Conservation (phyloP, 495 filamentous ascomycete genomes). For the Hyphodiscus hymeniophilus region DNA sequence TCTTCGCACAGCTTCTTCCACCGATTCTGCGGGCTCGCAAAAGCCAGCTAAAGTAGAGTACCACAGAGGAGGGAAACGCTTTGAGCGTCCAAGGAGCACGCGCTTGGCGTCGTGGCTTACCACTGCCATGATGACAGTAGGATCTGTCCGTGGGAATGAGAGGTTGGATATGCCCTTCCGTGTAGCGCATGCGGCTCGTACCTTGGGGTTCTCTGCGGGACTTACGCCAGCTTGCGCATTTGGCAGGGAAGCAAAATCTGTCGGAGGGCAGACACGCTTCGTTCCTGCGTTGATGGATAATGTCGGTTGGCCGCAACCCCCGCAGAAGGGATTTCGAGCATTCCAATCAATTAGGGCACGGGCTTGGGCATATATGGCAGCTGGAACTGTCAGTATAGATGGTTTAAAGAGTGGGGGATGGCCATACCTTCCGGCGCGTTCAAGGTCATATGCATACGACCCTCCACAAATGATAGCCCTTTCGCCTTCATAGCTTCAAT, state of each 20-base stretch:
- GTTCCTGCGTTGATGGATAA: slow-evolving; percentile 81
- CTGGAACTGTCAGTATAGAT: slow-evolving; percentile 34
- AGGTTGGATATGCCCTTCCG: slow-evolving; percentile 71
- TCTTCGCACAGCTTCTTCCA: slow-evolving; percentile 89
- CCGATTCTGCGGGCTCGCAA: slow-evolving; percentile 86
- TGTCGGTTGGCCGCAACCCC: slow-evolving; percentile 75
- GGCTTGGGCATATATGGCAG: slow-evolving; percentile 86
- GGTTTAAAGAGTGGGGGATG: background rate
- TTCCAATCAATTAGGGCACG: slow-evolving; percentile 94
- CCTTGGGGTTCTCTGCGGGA: slow-evolving; percentile 28
- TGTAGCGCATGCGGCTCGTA: slow-evolving; percentile 65
- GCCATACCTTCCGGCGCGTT: slow-evolving; percentile 49
- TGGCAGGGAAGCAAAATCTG: slow-evolving; percentile 71
- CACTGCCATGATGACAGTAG: slow-evolving; percentile 91
- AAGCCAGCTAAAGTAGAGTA: slow-evolving; percentile 91
- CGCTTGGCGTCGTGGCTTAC: slow-evolving; percentile 65
- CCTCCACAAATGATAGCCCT: slow-evolving; percentile 51
- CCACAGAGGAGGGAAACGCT: slow-evolving; percentile 75
- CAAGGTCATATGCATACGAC: slow-evolving; percentile 43
- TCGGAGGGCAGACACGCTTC: slow-evolving; percentile 83
- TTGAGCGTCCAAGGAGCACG: slow-evolving; percentile 76
- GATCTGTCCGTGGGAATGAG: slow-evolving; percentile 88
- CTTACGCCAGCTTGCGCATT: slow-evolving; percentile 48
- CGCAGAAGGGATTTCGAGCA: slow-evolving; percentile 84
- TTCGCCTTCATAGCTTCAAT: slow-evolving; percentile 48